phyloP scores from a whole-genome alignment of 306 rosid species.

The Vigna trinervia region DNA sequence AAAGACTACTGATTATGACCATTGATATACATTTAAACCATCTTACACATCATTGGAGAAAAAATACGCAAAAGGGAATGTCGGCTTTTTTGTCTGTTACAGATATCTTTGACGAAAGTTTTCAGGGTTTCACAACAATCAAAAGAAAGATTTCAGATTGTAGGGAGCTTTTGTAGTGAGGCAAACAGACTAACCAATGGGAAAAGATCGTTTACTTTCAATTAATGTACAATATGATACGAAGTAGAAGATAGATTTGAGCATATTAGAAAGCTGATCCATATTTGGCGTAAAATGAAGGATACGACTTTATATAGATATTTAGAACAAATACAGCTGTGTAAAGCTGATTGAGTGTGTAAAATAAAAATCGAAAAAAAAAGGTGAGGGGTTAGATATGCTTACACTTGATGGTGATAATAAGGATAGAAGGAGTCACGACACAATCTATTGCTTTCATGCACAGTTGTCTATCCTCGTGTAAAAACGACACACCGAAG shows the following conservation, averaged over 20 bases:
- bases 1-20: constrained; percentile 7
- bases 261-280: too few relatives aligned
- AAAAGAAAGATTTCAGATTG: neutral
- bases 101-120: constrained; percentile 6
- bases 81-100: neutral
- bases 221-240: neutral
- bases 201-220: neutral
- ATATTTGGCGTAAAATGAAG: neutral
- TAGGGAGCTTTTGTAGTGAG: neutral
- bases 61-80: neutral
- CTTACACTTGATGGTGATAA: neutral
- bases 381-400: constrained; percentile 5
- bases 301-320: neutral
- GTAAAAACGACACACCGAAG: constrained; percentile 30
- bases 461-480: constrained; percentile 5
- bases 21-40: neutral
- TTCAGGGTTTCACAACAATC: neutral
- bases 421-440: neutral
- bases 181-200: neutral
- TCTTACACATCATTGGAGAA: neutral
- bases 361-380: neutral
- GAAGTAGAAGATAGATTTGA: too few relatives aligned
- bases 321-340: constrained; percentile 5
- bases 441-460: constrained; percentile 30
- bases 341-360: neutral